Evolutionary conservation across 2,329 filamentous ascomycete genomes (phyloP).

Genomic region (Fusarium illudens): DNA sequence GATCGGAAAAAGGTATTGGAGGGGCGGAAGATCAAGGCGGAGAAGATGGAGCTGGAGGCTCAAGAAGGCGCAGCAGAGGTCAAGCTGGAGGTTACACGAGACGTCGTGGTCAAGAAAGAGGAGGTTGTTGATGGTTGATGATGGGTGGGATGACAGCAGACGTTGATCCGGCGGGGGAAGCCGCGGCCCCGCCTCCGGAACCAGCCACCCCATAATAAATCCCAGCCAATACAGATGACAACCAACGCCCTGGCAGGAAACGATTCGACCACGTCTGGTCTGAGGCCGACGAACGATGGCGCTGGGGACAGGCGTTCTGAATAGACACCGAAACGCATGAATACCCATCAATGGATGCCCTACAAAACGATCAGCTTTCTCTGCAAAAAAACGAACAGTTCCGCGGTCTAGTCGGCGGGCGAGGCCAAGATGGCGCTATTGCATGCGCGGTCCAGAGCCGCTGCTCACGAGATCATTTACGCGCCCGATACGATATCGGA

Average conservation of each 20-base stretch:
- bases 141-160: slow-evolving; percentile 15
- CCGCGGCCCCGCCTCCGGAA: slow-evolving; percentile 34
- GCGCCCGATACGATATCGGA: slow-evolving; percentile 43
- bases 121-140: slow-evolving; percentile 37
- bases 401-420: not conserved
- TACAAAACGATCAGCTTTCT: slow-evolving; percentile 11
- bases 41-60: slow-evolving; percentile 40
- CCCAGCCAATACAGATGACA: slow-evolving; percentile 19
- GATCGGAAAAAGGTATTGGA: slow-evolving; percentile 69
- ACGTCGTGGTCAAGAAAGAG: slow-evolving; percentile 43
- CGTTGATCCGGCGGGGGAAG: slow-evolving; percentile 19
- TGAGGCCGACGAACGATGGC: slow-evolving; percentile 11
- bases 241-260: slow-evolving; percentile 8
- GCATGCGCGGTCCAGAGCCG: slow-evolving; percentile 18
- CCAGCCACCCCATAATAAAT: slow-evolving; percentile 34
- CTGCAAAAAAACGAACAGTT: not conserved
- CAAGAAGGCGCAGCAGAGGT: slow-evolving; percentile 30
- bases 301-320: slow-evolving; percentile 3
- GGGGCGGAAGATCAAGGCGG: slow-evolving; percentile 57
- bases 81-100: slow-evolving; percentile 37
- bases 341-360: slow-evolving; percentile 31
- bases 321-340: slow-evolving; percentile 22
- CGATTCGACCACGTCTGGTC: slow-evolving; percentile 37
- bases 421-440: slow-evolving; percentile 31
- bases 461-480: slow-evolving; percentile 38